Evolutionary conservation across 352 stramenopile genomes (phyloP).

Genomic region (Salisapilia sapeloensis): DNA sequence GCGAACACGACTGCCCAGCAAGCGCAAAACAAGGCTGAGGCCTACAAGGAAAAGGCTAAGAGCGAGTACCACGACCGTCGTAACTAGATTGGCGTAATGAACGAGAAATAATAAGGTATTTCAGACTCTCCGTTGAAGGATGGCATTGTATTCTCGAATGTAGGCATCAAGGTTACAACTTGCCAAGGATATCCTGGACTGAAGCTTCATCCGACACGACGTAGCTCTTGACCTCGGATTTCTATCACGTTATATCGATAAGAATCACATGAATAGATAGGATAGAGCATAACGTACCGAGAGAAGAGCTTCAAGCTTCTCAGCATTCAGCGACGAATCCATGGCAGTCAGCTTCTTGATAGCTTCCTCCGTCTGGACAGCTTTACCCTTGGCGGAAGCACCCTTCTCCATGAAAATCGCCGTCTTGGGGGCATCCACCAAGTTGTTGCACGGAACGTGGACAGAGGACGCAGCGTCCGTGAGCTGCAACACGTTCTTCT

Average conservation of each 20-base stretch:
- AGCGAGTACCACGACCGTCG: conserved; percentile 5
- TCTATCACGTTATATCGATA: neutral
- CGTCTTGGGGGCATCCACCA: conserved; percentile 41
- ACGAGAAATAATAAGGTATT: neutral
- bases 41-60: conserved; percentile 7
- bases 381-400: conserved; percentile 32
- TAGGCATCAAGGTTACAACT: too few relatives aligned
- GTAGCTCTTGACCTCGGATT: neutral
- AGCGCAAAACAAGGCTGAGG: conserved; percentile 11
- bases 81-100: neutral
- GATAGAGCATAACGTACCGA: conserved; percentile 9
- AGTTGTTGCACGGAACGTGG: conserved; percentile 62
- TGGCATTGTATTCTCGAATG: neutral
- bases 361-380: conserved; percentile 33
- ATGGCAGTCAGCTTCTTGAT: conserved; percentile 23
- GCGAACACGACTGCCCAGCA: conserved; percentile 6
- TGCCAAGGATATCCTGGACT: neutral
- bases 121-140: neutral
- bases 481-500: conserved; percentile 29
- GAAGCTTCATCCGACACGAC: conserved; percentile 1
- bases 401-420: conserved; percentile 53
- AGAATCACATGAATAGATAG: too few relatives aligned
- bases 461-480: conserved; percentile 30
- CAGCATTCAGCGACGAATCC: conserved; percentile 22
- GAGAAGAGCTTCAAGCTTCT: conserved; percentile 50